A percentile compares a stretch with the other conserved stretches of the same genome.
phyloP scores from a whole-genome alignment of 2,329 filamentous ascomycete genomes.

The Cladophialophora bantiana region DNA sequence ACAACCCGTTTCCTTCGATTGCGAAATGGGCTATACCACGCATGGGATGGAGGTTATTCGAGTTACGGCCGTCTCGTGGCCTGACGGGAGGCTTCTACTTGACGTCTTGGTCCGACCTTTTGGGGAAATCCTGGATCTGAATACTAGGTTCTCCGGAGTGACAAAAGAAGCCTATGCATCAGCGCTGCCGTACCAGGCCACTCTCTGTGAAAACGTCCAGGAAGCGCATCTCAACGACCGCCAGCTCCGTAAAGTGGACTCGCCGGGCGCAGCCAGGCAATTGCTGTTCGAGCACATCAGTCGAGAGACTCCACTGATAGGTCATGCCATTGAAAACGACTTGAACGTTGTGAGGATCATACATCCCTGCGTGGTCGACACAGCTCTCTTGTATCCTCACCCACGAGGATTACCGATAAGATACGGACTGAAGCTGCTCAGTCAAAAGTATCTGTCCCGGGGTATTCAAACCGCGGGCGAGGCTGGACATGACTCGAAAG shows the following conservation, averaged over 20 bases:
- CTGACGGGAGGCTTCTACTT: constrained; percentile 73
- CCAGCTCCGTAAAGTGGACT: constrained; percentile 75
- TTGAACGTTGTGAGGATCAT: constrained; percentile 84
- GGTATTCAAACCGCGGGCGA: constrained; percentile 77
- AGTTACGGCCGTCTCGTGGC: constrained; percentile 88
- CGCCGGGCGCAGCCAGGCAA: constrained; percentile 74
- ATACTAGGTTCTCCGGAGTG: constrained; percentile 90
- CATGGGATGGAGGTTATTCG: constrained; percentile 87
- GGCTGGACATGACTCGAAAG: constrained; percentile 84
- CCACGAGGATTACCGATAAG: constrained; percentile 77
- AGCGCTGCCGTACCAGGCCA: constrained; percentile 64
- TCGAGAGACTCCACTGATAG: constrained; percentile 81
- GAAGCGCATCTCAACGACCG: constrained; percentile 39
- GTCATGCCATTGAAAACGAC: constrained; percentile 95
- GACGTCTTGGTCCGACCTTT: constrained; percentile 85
- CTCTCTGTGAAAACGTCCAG: constrained; percentile 29
- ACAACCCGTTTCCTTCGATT: constrained; percentile 77
- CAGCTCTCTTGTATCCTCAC: constrained; percentile 82
- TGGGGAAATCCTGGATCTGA: constrained; percentile 86
- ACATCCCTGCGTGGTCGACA: constrained; percentile 85
- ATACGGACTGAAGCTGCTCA: constrained; percentile 77
- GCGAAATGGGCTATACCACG: constrained; percentile 96
- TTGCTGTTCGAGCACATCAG: constrained; percentile 78
- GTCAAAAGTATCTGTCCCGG: constrained; percentile 71
- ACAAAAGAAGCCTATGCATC: constrained; percentile 76